Conservation (phyloP, 768 basidiomycete species). For the Cubamyces lactineus region DNA sequence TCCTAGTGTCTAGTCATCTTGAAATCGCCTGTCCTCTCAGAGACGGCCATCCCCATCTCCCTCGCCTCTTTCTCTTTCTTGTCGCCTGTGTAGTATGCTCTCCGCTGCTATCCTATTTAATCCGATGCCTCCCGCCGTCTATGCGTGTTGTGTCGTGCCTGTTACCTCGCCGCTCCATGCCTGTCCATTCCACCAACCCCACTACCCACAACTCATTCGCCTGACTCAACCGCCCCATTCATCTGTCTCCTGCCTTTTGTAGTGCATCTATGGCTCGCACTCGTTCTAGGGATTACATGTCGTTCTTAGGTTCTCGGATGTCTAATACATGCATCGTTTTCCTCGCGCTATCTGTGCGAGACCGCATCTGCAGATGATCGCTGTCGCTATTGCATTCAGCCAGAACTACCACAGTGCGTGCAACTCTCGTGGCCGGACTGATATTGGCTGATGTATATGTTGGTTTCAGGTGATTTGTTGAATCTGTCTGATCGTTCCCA, state of each 20-base stretch:
- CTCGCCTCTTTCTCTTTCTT: not conserved
- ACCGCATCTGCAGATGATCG: not conserved
- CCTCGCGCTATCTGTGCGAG: not conserved
- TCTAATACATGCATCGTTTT: slow-evolving; percentile 8
- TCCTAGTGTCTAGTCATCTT: not conserved
- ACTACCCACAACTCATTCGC: not conserved
- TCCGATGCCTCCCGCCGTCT: not conserved
- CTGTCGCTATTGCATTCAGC: not conserved
- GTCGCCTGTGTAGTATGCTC: slow-evolving; percentile 23
- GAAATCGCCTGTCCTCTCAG: not conserved
- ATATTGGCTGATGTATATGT: no score
- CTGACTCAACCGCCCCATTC: not conserved
- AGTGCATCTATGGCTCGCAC: not conserved
- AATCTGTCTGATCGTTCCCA: no score
- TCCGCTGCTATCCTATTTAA: slow-evolving; percentile 28
- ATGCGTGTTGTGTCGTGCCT: slow-evolving; percentile 1
- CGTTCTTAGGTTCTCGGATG: slow-evolving; percentile 2
- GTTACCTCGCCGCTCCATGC: not conserved
- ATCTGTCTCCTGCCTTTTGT: not conserved
- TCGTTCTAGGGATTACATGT: slow-evolving; percentile 11
- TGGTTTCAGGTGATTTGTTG: no score
- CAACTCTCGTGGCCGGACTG: no score
- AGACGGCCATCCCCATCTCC: not conserved
- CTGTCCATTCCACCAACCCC: not conserved
- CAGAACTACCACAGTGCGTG: not conserved